Evolutionary conservation across 2,329 filamentous ascomycete species (phyloP).

Genomic region (Sclerotinia trifoliorum): DNA sequence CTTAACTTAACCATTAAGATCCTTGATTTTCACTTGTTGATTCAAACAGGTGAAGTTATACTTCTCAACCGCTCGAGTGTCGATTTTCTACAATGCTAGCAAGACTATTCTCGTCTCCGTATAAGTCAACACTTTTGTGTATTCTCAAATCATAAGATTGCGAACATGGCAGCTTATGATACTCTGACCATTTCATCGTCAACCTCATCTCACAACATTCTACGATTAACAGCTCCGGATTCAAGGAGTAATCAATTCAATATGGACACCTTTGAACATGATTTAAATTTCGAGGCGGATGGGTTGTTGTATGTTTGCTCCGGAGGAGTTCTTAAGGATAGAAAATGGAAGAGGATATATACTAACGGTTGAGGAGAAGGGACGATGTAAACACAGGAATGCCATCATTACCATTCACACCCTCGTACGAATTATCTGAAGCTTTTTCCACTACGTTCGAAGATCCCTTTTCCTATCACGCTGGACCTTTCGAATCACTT

Average conservation of each 20-base stretch:
- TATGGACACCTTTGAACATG: slow-evolving; percentile 38
- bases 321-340: not conserved
- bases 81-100: slow-evolving; percentile 18
- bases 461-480: slow-evolving; percentile 60
- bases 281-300: slow-evolving; percentile 36
- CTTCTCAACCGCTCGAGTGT: not conserved
- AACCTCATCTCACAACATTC: slow-evolving; percentile 32
- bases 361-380: slow-evolving; percentile 13
- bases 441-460: slow-evolving; percentile 63
- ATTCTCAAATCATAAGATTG: slow-evolving; percentile 14
- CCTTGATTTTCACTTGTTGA: slow-evolving; percentile 3
- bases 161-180: slow-evolving; percentile 30
- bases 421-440: slow-evolving; percentile 59
- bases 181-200: slow-evolving; percentile 20
- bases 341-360: not conserved
- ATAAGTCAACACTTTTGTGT: slow-evolving; percentile 5
- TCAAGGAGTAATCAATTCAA: slow-evolving; percentile 25
- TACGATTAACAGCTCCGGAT: slow-evolving; percentile 33
- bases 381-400: slow-evolving; percentile 33
- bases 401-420: slow-evolving; percentile 53
- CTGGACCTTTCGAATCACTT: slow-evolving; percentile 45
- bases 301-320: slow-evolving; percentile 34
- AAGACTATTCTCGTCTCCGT: not conserved
- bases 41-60: slow-evolving; percentile 17
- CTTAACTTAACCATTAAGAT: slow-evolving; percentile 8